phyloP scores from a whole-genome alignment of 1,139 yeast species.

The Hansenula anomala region DNA sequence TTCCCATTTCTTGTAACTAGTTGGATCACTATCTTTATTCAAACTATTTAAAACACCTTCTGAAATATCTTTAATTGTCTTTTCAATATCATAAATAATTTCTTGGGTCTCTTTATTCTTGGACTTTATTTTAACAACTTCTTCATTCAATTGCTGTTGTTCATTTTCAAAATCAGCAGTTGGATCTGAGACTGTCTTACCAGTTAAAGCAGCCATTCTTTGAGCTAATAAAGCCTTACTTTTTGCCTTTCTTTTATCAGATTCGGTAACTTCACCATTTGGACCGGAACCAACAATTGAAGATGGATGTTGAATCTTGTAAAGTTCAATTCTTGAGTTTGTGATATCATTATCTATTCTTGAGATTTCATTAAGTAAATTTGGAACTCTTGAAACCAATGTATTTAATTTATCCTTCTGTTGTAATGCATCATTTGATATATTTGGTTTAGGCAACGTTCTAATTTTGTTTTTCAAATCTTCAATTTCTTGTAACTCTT shows the following conservation, averaged over 20 bases:
- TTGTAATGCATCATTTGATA: slow-evolving; percentile 28
- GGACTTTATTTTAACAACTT: slow-evolving; percentile 40
- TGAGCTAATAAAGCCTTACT: slow-evolving; percentile 75
- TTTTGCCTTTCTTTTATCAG: slow-evolving; percentile 74
- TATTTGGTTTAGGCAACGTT: slow-evolving; percentile 23
- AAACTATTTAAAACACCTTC: slow-evolving; percentile 24
- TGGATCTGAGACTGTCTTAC: slow-evolving; percentile 49
- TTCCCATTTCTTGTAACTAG: slow-evolving; percentile 28
- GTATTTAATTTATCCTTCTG: slow-evolving; percentile 28
- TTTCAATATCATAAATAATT: slow-evolving; percentile 27
- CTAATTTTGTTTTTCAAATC: slow-evolving; percentile 58
- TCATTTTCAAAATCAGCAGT: slow-evolving; percentile 47
- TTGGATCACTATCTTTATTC: slow-evolving; percentile 26
- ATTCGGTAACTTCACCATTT: slow-evolving; percentile 77
- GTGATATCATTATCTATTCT: slow-evolving; percentile 67
- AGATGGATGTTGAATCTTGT: slow-evolving; percentile 63
- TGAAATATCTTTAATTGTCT: slow-evolving; percentile 29
- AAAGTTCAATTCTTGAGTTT: slow-evolving; percentile 58
- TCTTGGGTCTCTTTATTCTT: slow-evolving; percentile 28
- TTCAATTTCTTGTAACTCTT: slow-evolving; percentile 48
- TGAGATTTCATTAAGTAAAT: slow-evolving; percentile 59
- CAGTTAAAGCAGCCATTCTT: slow-evolving; percentile 90
- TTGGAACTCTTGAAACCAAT: slow-evolving; percentile 71
- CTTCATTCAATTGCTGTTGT: slow-evolving; percentile 54
- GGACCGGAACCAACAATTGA: slow-evolving; percentile 78